These are phyloP conservation scores for Asclepias syriaca DNA, from an alignment of 257 asterid species.

Conservation along the genomic window DNA sequence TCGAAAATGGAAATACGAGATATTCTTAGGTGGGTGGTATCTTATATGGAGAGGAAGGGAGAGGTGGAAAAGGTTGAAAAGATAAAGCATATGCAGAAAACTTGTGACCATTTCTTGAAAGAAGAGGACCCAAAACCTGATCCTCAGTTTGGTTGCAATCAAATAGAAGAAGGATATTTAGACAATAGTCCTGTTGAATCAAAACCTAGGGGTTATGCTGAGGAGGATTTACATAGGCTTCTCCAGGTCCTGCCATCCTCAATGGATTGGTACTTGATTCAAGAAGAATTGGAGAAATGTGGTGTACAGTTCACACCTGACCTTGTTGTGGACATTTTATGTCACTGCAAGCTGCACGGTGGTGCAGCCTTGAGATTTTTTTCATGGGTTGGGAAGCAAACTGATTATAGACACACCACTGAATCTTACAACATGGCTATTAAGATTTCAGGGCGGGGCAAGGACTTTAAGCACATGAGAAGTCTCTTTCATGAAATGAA, in stretches of 20 bases:
- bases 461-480: constrained; percentile 77
- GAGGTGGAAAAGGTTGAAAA: constrained; percentile 35
- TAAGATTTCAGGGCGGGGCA: constrained; percentile 75
- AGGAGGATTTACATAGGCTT: constrained; percentile 32
- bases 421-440: constrained; percentile 69
- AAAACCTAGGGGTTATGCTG: constrained; percentile 14
- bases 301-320: constrained; percentile 40
- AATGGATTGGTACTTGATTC: constrained; percentile 47
- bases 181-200: constrained; percentile 16
- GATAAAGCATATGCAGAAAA: constrained; percentile 31
- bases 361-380: constrained; percentile 55
- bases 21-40: constrained; percentile 29
- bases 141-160: constrained; percentile 17
- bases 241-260: constrained; percentile 46
- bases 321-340: constrained; percentile 51
- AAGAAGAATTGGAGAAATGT: constrained; percentile 54
- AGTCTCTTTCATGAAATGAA: constrained; percentile 66
- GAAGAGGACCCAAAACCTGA: constrained; percentile 18
- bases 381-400: constrained; percentile 63
- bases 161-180: constrained; percentile 19
- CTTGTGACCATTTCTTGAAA: constrained; percentile 13
- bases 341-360: constrained; percentile 34
- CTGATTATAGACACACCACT: constrained; percentile 47
- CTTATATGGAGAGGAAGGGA: constrained; percentile 54
- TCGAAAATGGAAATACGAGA: constrained; percentile 33